phyloP scores from a whole-genome alignment of 805 yeast genomes.

The Kazachstania taianensis region DNA sequence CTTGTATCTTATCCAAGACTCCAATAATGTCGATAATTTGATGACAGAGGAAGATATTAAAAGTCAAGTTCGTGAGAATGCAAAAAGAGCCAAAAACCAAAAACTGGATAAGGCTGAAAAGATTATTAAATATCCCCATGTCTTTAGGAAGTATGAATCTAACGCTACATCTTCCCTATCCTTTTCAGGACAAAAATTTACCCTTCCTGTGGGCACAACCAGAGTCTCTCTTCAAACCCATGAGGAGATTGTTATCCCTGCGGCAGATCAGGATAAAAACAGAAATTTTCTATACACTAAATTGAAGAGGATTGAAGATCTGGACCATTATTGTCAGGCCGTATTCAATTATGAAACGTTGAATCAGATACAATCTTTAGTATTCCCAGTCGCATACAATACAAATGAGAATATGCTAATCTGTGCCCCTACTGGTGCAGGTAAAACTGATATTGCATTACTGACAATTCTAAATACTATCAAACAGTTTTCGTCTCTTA shows the following conservation, averaged over 20 bases:
- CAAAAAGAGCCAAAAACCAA: constrained; percentile 39
- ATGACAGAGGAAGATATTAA: constrained; percentile 48
- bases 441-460: constrained; percentile 90
- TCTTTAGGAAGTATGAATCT: constrained; percentile 59
- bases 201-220: constrained; percentile 74
- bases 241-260: constrained; percentile 82
- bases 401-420: constrained; percentile 92
- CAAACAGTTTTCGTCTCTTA: constrained; percentile 53
- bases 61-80: constrained; percentile 42
- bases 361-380: constrained; percentile 83
- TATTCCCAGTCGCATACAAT: constrained; percentile 83
- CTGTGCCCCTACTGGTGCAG: constrained; percentile 98
- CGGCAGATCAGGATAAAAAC: constrained; percentile 45
- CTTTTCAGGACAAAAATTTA: constrained; percentile 68
- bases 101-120: constrained; percentile 37
- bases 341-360: constrained; percentile 74
- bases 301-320: constrained; percentile 46
- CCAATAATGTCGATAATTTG: constrained; percentile 24
- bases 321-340: constrained; percentile 73
- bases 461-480: constrained; percentile 71
- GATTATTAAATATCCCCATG: constrained; percentile 70
- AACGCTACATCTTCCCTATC: constrained; percentile 51
- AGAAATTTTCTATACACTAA: constrained; percentile 32
- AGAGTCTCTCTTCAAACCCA: constrained; percentile 48
- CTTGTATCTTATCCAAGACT: constrained; percentile 11